Base-by-base conservation (phyloP, 208 protist species). In the Plasmodiophora brassicae region DNA sequence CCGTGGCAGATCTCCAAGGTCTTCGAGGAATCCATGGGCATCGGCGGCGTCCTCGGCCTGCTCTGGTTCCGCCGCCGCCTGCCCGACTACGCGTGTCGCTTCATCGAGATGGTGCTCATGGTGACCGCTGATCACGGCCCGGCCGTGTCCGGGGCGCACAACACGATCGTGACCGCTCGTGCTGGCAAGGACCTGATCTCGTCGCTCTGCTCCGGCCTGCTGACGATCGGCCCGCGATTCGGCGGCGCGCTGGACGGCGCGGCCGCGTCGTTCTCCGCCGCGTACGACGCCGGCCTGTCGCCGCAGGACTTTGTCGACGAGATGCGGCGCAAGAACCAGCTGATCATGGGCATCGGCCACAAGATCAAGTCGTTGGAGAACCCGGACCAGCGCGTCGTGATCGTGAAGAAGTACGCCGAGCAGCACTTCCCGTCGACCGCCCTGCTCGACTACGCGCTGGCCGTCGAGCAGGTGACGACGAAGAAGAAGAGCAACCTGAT, bases 111-210 rank as follows among this genome's bases (percentile, higher is more conserved):
- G 93, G 88, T 88, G n/a, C 84, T 93, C 20, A 91, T 93, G 87
- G 71, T 96, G 20, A 92, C 91, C 32, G 95, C 95, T 25, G 95
- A 96, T 86, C 95, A 96, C 89, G 95, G 95, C 60, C 95, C 95
- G 10, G 91, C 91, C 44, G 95, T 96, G 0, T 92, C 92, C 43
- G 95, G 94, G 84, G 95, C 95, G 20, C 95, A 96, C 92, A 96
- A 95, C 89, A 96, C 95, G 10, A 96, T 96, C 50, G 94, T 96
- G 38, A 92, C 95, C 0, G 92, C 93, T 0, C 92, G 95, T 85
- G 95, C 95, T 0, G 95, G 95, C 28, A 96, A 96, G 89, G 95
- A 96, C 88, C 89, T 96, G 0, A 87, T 96, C 14, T 96, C 93
- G 1, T 94, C 90, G 35, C 85, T 96, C 5, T 88, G 86, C 38